Percentiles rank a stretch among this genome's conserved stretches.
phyloP scores from a whole-genome alignment of 148 eudicot species.

The Chenopodium quinoa region DNA sequence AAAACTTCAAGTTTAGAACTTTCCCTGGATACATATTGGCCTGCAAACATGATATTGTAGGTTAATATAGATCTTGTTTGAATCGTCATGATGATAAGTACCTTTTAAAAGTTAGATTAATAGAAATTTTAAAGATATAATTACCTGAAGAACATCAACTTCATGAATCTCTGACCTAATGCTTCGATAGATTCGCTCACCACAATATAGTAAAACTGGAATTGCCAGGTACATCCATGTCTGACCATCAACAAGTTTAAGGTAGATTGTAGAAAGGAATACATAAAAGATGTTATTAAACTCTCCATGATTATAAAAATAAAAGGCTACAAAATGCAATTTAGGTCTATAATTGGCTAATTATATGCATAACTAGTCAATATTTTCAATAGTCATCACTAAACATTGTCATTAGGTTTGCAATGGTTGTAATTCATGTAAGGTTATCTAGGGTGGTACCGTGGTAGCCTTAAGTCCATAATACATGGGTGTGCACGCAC shows the following conservation, averaged over 20 bases:
- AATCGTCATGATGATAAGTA: no score
- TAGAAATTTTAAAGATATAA: no score
- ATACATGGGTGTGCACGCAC: no score
- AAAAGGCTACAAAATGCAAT: background rate
- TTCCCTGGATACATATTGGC: constrained; percentile 38
- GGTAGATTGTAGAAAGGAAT: background rate
- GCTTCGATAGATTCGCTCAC: constrained; percentile 35
- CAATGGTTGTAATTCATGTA: no score
- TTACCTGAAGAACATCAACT: constrained; percentile 31
- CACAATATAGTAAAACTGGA: constrained; percentile 30
- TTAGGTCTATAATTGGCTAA: background rate
- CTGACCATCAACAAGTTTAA: constrained; percentile 11
- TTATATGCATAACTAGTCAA: background rate
- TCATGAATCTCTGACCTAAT: constrained; percentile 32
- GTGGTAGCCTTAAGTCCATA: no score
- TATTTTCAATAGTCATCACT: background rate
- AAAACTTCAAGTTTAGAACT: constrained; percentile 30
- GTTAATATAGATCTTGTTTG: no score
- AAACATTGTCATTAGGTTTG: background rate
- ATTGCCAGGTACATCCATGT: constrained; percentile 42
- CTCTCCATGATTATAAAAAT: background rate
- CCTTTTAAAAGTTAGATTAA: no score
- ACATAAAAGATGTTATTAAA: background rate
- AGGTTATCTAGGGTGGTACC: no score
- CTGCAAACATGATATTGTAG: constrained; percentile 16